phyloP scores from a whole-genome alignment of 352 stramenopile genomes.

The Albugo candida region DNA sequence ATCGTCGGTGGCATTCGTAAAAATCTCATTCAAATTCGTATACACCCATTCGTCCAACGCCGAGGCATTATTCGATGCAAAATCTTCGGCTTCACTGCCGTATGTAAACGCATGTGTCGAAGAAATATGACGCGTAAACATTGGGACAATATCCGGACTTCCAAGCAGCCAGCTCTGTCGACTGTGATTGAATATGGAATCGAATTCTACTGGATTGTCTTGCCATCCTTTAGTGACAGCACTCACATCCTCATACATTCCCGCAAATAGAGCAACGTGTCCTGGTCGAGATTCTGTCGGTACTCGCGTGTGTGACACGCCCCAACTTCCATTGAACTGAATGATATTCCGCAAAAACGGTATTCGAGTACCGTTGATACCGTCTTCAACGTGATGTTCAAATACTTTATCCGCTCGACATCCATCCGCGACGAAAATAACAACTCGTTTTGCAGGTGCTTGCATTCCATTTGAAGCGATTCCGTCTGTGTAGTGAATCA shows the following conservation, averaged over 20 bases:
- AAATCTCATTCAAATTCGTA: constrained; percentile 20
- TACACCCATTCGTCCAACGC: constrained; percentile 67
- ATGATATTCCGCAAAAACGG: constrained; percentile 48
- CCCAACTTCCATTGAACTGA: constrained; percentile 32
- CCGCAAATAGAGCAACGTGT: constrained; percentile 69
- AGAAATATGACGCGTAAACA: constrained; percentile 61
- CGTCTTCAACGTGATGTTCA: constrained; percentile 8
- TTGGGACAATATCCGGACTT: constrained; percentile 71
- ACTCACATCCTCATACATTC: constrained; percentile 79
- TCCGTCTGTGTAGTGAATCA: constrained; percentile 14
- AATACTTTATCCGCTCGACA: constrained; percentile 75
- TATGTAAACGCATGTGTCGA: constrained; percentile 52
- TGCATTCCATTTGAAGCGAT: constrained; percentile 6
- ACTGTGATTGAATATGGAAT: constrained; percentile 76
- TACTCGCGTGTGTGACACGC: constrained; percentile 73
- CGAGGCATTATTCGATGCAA: constrained; percentile 48
- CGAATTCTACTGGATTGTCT: constrained; percentile 75
- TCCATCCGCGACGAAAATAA: constrained; percentile 71
- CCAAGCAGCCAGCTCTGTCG: constrained; percentile 41
- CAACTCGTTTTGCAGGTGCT: constrained; percentile 35
- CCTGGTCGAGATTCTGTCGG: constrained; percentile 70
- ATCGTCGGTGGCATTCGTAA: constrained; percentile 12
- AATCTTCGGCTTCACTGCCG: constrained; percentile 61
- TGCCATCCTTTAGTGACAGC: constrained; percentile 77
- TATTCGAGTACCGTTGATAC: constrained; percentile 19